Base-by-base conservation (phyloP, 169 alveolate species). In the Perkinsus marinus region DNA sequence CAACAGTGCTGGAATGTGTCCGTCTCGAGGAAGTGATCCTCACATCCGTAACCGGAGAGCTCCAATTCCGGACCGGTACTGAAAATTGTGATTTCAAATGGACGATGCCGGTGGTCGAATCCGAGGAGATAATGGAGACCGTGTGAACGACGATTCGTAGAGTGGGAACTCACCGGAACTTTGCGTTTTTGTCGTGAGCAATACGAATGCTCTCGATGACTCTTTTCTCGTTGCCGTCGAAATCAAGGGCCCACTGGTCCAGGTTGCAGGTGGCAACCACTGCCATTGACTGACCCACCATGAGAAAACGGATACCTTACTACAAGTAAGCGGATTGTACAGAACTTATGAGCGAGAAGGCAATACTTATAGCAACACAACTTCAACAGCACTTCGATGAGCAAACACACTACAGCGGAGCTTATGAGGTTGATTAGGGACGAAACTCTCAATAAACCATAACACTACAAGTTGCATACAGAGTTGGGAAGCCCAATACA, bases 1-100 rank as follows among this genome's bases (percentile, higher is more conserved):
- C 98, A 96, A n/a, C 96, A 95, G 92, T 97, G 98, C 79, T 38
- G 89, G 34, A 95, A 91, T 0, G 99, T 97, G 93, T 97, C 99
- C 39, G 91, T 46, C 90, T 97, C 99, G 30, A 96, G 93, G 90
- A 96, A 96, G 92, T 96, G 98, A 57, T 97, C 98, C 94, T 97
- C 98, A 92, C 98, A 96, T 13, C 79, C 79, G 79, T 96, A 95
- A 9, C 97, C 97, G 26, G 95, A 57, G 10, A 96, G 90, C 92
- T 96, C 97, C 39, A 95, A 93, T 92, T 96, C 97, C 34, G 96
- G 95, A 0, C 97, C 97, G 10, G 95, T 39, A 16, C 97, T 90
- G 41, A 94, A 90, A 10, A 41, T 41, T 3, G 10, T 10, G 46
- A 41, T 6, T 3, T 41, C 46, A 10, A 6, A 10, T 6, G 3